Conservation (phyloP, 805 yeast species). For the Ogataea populi-albae region DNA sequence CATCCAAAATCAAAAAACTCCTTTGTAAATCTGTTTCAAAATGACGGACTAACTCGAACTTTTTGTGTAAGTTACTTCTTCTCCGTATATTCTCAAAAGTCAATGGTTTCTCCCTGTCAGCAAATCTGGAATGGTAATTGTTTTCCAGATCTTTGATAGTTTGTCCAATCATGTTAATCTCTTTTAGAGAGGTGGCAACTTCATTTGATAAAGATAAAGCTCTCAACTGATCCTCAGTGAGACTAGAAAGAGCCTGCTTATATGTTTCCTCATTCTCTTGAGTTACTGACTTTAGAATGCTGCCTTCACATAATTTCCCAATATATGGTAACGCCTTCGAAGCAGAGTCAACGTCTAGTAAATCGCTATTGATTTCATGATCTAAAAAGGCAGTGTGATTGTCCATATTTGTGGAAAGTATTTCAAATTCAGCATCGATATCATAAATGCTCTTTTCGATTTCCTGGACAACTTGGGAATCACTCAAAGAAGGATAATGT, state of each 20-base stretch:
- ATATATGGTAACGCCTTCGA: conserved; percentile 23
- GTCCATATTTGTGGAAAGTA: conserved; percentile 22
- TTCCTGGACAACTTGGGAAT: conserved; percentile 20
- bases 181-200: conserved; percentile 7
- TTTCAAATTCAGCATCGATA: conserved; percentile 29
- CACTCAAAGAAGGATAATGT: conserved; percentile 21
- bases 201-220: conserved; percentile 6
- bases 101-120: conserved; percentile 14
- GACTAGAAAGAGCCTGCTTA: neutral
- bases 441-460: conserved; percentile 30
- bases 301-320: conserved; percentile 33
- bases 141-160: conserved; percentile 8
- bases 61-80: conserved; percentile 17
- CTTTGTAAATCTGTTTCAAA: conserved; percentile 22
- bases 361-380: conserved; percentile 21
- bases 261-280: conserved; percentile 2
- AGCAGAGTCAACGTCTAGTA: conserved; percentile 22
- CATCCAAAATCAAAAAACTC: conserved; percentile 27
- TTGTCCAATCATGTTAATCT: conserved; percentile 8
- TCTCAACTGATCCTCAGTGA: neutral
- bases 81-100: conserved; percentile 19
- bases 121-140: neutral
- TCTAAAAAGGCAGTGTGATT: conserved; percentile 21
- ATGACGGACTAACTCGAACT: conserved; percentile 10
- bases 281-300: conserved; percentile 16